Evolutionary conservation across 2,329 filamentous ascomycete genomes (phyloP).

Genomic region (Alternaria metachromatica): DNA sequence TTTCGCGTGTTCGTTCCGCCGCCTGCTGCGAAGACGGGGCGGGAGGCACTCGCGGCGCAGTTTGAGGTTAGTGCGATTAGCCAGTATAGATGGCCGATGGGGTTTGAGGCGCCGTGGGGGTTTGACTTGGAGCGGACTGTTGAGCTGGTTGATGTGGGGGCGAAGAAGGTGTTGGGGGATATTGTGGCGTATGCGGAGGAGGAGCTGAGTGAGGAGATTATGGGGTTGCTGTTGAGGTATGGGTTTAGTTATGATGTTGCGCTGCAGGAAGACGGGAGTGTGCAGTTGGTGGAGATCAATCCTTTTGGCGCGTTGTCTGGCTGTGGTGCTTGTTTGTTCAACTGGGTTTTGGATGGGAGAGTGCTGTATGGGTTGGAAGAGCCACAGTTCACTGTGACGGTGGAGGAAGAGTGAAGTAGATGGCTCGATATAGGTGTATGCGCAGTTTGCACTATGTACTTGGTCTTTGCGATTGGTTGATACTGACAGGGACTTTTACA

Average conservation of each 20-base stretch:
- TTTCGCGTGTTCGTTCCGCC: slow-evolving; percentile 57
- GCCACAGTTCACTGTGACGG: slow-evolving; percentile 7
- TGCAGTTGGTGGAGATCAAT: slow-evolving; percentile 55
- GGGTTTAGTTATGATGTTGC: slow-evolving; percentile 56
- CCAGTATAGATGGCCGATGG: slow-evolving; percentile 19
- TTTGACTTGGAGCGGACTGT: background rate
- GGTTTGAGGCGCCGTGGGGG: slow-evolving; percentile 4
- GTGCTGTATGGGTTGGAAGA: slow-evolving; percentile 47
- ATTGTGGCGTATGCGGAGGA: slow-evolving; percentile 1
- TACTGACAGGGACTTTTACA: background rate
- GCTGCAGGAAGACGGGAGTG: slow-evolving; percentile 38
- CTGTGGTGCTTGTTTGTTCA: slow-evolving; percentile 57
- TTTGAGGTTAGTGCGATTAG: slow-evolving; percentile 15
- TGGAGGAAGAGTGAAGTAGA: background rate
- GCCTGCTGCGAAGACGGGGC: slow-evolving; percentile 8
- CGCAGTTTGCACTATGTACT: background rate
- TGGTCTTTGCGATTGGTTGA: background rate
- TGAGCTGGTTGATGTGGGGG: background rate
- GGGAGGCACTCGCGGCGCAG: background rate
- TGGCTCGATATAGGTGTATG: fast-evolving
- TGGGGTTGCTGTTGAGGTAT: slow-evolving; percentile 42
- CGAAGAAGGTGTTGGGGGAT: background rate
- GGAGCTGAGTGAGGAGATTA: slow-evolving; percentile 7
- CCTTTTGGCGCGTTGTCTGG: slow-evolving; percentile 54
- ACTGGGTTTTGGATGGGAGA: slow-evolving; percentile 52